Percentiles rank a stretch among this genome's conserved stretches.
phyloP scores from a whole-genome alignment of 148 eudicot species.

The Vaccinium myrtillus region DNA sequence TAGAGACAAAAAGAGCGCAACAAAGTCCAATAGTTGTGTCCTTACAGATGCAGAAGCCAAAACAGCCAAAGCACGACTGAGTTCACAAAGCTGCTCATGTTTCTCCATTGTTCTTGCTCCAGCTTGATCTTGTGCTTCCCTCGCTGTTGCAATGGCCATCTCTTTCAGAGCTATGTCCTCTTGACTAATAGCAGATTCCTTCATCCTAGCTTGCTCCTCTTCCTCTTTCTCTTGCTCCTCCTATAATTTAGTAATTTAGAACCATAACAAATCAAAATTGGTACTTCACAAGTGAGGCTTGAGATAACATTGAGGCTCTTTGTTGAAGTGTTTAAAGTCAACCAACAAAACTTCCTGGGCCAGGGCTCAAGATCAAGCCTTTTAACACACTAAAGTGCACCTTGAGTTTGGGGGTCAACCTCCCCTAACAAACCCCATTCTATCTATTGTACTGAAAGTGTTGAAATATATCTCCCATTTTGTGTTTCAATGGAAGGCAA shows the following conservation, averaged over 20 bases:
- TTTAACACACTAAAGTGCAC: too few relatives aligned
- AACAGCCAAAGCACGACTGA: constrained; percentile 91
- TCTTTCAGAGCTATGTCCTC: constrained; percentile 68
- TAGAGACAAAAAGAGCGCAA: background rate
- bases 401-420: too few relatives aligned
- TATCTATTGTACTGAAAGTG: too few relatives aligned
- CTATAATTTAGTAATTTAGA: constrained; percentile 25
- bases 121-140: constrained; percentile 45
- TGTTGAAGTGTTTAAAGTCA: too few relatives aligned
- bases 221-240: constrained; percentile 55
- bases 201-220: constrained; percentile 47
- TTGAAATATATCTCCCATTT: too few relatives aligned
- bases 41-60: constrained; percentile 38
- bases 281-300: too few relatives aligned
- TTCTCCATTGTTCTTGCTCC: constrained; percentile 58
- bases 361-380: too few relatives aligned
- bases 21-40: constrained; percentile 2
- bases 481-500: too few relatives aligned
- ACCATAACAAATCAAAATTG: background rate
- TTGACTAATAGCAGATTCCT: constrained; percentile 38
- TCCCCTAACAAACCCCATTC: too few relatives aligned
- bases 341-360: too few relatives aligned
- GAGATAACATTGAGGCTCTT: too few relatives aligned
- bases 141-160: constrained; percentile 29
- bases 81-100: constrained; percentile 70